A percentile compares a stretch with the other conserved stretches of the same genome.
Conservation (phyloP, 495 filamentous ascomycete species). For the Aspergillus haitiensis region DNA sequence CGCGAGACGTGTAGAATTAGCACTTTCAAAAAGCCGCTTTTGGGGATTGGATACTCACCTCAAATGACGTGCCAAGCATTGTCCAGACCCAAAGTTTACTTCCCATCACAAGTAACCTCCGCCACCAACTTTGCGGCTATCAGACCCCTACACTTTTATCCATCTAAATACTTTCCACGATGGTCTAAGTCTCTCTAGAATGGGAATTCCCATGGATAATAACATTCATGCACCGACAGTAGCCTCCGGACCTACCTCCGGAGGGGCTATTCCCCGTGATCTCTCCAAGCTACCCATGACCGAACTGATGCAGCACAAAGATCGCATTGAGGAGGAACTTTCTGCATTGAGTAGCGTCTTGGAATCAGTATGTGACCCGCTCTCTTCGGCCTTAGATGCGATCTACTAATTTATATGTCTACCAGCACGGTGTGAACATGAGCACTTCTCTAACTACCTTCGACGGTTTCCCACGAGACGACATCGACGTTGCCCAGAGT, state of each 20-base stretch:
- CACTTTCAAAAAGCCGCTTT: no score
- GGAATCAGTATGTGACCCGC: conserved; percentile 64
- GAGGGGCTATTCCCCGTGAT: conserved; percentile 51
- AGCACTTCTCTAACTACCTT: conserved; percentile 81
- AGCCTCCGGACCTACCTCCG: conserved; percentile 67
- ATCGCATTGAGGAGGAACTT: conserved; percentile 79
- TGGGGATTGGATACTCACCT: not conserved
- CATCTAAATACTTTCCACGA: conserved; percentile 10
- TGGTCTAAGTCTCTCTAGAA: conserved; percentile 27
- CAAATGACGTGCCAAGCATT: conserved; percentile 11
- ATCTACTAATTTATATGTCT: conserved; percentile 19
- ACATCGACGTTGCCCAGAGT: conserved; percentile 96
- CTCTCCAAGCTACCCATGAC: conserved; percentile 59
- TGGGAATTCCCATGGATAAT: conserved; percentile 61
- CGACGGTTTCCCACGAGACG: conserved; percentile 90
- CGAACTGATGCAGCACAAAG: conserved; percentile 71
- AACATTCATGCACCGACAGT: conserved; percentile 73
- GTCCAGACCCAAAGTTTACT: not conserved
- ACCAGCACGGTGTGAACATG: conserved; percentile 90
- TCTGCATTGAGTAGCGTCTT: conserved; percentile 81
- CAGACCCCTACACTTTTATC: not conserved
- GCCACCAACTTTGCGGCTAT: conserved; percentile 13
- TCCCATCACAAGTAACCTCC: conserved; percentile 7
- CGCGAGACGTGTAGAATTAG: no score
- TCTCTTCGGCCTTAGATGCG: not conserved